phyloP scores from a whole-genome alignment of 192 early-diverging fungal species.

The Coemansia sp. region DNA sequence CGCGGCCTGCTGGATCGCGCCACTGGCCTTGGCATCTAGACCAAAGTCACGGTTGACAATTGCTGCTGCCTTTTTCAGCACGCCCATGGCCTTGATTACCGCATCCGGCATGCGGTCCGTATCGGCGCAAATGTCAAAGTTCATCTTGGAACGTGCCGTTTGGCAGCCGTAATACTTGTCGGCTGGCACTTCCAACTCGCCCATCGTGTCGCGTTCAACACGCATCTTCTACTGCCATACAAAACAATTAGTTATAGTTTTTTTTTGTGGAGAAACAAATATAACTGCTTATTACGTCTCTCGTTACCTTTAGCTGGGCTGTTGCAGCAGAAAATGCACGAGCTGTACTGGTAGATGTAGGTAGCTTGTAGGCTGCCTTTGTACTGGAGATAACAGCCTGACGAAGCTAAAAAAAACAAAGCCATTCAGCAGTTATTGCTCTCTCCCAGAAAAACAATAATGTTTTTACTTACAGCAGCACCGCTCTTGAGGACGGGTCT shows the following conservation, averaged over 20 bases:
- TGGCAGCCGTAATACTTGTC: constrained; percentile 98
- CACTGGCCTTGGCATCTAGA: constrained; percentile 75
- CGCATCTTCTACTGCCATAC: constrained; percentile 50
- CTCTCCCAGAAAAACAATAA: not conserved
- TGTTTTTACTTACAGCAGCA: constrained; percentile 44
- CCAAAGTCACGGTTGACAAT: constrained; percentile 91
- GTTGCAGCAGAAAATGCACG: constrained; percentile 48
- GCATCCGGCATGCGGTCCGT: constrained; percentile 93
- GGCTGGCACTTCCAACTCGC: constrained; percentile 90
- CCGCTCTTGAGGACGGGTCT: constrained; percentile 44
- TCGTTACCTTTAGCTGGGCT: constrained; percentile 40
- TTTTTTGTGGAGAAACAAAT: constrained; percentile 3
- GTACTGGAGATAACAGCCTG: constrained; percentile 31
- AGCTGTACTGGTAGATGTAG: constrained; percentile 14
- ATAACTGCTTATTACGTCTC: constrained; percentile 16
- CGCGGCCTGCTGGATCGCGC: constrained; percentile 85
- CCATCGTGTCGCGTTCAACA: constrained; percentile 86
- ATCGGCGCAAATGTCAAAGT: constrained; percentile 96
- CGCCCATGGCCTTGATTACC: constrained; percentile 92
- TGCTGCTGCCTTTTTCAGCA: constrained; percentile 94
- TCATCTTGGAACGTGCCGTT: constrained; percentile 93
- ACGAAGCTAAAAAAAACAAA: constrained; percentile 40
- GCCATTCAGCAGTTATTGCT: not conserved
- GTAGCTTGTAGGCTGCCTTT: constrained; percentile 26
- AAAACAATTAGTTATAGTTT: constrained; percentile 3